Conservation (phyloP, 495 filamentous ascomycete genomes). For the Gamarada debralockiae region DNA sequence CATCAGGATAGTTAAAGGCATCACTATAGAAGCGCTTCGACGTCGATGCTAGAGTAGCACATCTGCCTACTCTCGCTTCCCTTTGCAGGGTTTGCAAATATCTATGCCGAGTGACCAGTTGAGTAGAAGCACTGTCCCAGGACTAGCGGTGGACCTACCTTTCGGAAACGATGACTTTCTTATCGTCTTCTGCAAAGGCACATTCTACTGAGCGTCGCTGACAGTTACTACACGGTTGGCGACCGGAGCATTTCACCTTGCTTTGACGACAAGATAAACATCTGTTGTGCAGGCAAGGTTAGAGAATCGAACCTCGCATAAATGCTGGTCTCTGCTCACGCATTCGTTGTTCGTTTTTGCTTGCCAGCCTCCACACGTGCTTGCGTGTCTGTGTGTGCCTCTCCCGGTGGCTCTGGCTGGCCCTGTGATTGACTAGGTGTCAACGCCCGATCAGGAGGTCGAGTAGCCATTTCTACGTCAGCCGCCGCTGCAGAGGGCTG, state of each 20-base stretch:
- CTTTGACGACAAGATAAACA: background rate
- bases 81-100: background rate
- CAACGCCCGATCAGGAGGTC: too few species aligned
- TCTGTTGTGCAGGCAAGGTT: too few species aligned
- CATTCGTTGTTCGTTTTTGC: too few species aligned
- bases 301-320: too few species aligned
- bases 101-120: background rate
- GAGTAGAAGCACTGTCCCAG: background rate
- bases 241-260: background rate
- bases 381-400: too few species aligned
- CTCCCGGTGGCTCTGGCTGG: too few species aligned
- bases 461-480: too few species aligned
- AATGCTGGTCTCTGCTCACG: too few species aligned
- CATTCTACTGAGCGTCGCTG: background rate
- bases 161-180: background rate
- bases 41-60: background rate
- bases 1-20: background rate
- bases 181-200: background rate
- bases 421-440: too few species aligned
- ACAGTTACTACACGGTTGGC: background rate
- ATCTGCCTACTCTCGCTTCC: background rate
- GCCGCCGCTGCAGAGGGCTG: too few species aligned
- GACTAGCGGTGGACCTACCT: background rate
- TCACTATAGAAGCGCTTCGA: background rate
- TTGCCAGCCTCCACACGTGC: too few species aligned